phyloP scores from a whole-genome alignment of 108 stramenopile species.

The Tribonema minus region DNA sequence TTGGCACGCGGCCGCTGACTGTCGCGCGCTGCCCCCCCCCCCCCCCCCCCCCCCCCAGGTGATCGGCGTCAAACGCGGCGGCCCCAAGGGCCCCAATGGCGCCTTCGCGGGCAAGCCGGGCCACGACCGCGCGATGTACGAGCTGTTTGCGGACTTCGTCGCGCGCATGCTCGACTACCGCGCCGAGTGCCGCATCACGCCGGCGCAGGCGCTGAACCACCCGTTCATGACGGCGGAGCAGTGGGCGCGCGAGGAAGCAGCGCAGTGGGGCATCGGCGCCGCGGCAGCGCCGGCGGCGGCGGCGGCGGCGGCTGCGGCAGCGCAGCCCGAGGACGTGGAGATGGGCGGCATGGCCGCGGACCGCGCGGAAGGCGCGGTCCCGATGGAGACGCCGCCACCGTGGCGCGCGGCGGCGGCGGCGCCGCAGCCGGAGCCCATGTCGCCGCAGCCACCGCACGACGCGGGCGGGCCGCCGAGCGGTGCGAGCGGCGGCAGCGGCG shows the following conservation, averaged over 20 bases:
- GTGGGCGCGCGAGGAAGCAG: too few species aligned
- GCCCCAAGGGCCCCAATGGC: slow-evolving; percentile 52
- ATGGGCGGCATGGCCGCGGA: too few species aligned
- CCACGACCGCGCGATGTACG: slow-evolving; percentile 73
- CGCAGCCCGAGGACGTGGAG: too few species aligned
- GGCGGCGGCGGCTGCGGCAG: too few species aligned
- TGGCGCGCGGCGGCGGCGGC: background rate
- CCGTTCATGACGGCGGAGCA: slow-evolving; percentile 52
- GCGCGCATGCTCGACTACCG: slow-evolving; percentile 70
- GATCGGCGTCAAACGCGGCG: slow-evolving; percentile 43
- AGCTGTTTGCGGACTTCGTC: slow-evolving; percentile 84
- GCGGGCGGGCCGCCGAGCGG: too few species aligned
- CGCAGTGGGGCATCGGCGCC: too few species aligned
- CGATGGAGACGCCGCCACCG: background rate
- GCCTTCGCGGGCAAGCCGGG: slow-evolving; percentile 61
- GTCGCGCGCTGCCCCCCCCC: too few species aligned
- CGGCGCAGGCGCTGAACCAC: slow-evolving; percentile 77
- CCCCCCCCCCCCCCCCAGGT: slow-evolving; percentile 41
- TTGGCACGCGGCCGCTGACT: too few species aligned
- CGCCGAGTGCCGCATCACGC: slow-evolving; percentile 64
- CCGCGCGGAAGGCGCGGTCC: background rate
- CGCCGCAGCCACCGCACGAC: too few species aligned
- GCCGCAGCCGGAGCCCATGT: too few species aligned
- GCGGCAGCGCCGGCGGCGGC: too few species aligned
- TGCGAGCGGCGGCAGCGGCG: too few species aligned